A percentile compares a stretch with the other conserved stretches of the same genome.
Evolutionary conservation across 73 alveolate genomes (phyloP).

Genomic region (Paramecium biaurelia): DNA sequence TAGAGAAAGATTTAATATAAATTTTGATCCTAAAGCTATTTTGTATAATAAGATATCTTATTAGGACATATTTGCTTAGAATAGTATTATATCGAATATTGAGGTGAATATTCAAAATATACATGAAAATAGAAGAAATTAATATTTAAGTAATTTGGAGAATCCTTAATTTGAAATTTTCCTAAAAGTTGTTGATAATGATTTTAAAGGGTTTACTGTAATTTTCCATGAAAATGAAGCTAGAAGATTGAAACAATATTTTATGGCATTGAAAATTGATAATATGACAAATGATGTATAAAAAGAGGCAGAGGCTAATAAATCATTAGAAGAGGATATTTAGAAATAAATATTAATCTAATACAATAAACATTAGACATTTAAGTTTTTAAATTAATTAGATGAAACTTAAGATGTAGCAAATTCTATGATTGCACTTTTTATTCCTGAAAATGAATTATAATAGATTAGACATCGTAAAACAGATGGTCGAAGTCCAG

Average conservation of each 20-base stretch:
- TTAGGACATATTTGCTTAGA: not conserved
- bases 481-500: not conserved
- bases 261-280: constrained; percentile 37
- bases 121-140: constrained; percentile 42
- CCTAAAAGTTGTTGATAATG: constrained; percentile 46
- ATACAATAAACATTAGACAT: constrained; percentile 32
- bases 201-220: constrained; percentile 37
- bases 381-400: constrained; percentile 4
- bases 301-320: constrained; percentile 38
- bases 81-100: constrained; percentile 8
- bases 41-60: constrained; percentile 2
- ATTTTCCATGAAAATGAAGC: constrained; percentile 43
- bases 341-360: not conserved
- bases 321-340: constrained; percentile 48
- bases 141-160: constrained; percentile 40
- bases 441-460: constrained; percentile 45
- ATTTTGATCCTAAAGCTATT: constrained; percentile 45
- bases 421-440: constrained; percentile 38
- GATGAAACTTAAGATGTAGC: constrained; percentile 48
- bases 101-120: constrained; percentile 31
- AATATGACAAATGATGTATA: constrained; percentile 37
- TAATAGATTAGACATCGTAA: constrained; percentile 30
- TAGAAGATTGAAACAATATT: constrained; percentile 32
- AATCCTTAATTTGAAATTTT: constrained; percentile 48
- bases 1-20: constrained; percentile 6